Conservation (phyloP, 108 stramenopile genomes). For the Skeletonema costatum region DNA sequence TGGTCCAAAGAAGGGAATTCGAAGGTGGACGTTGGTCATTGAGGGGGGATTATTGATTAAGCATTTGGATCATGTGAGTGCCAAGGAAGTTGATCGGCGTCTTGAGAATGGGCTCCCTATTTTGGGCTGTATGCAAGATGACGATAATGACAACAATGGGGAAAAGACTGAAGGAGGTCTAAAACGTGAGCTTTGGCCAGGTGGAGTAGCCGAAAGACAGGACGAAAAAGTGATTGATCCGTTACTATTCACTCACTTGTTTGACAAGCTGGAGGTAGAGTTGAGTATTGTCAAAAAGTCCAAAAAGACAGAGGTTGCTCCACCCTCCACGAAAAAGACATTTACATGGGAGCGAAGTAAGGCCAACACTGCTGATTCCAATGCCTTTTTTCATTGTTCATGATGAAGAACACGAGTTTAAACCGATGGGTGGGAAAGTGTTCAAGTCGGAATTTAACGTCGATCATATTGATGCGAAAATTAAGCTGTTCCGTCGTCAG, state of each 20-base stretch:
- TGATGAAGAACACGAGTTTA: conserved; percentile 26
- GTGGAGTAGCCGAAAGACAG: conserved; percentile 46
- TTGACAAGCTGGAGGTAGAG: conserved; percentile 67
- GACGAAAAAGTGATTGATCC: conserved; percentile 63
- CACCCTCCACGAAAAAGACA: conserved; percentile 23
- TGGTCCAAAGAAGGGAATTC: conserved; percentile 4
- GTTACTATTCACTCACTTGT: conserved; percentile 73
- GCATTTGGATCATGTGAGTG: conserved; percentile 73
- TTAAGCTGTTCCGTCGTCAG: conserved; percentile 48
- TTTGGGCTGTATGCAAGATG: conserved; percentile 18
- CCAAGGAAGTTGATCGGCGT: conserved; percentile 50
- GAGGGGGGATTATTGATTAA: conserved; percentile 79
- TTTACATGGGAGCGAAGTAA: conserved; percentile 34
- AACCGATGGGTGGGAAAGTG: conserved; percentile 41
- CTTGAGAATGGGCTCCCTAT: conserved; percentile 30
- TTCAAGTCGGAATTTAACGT: conserved; percentile 38
- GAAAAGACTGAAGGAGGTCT: not conserved
- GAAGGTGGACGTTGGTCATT: conserved; percentile 64
- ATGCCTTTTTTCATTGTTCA: conserved; percentile 63
- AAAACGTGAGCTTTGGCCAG: conserved; percentile 26
- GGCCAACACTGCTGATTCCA: conserved; percentile 53
- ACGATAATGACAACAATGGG: not conserved
- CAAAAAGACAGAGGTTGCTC: conserved; percentile 17
- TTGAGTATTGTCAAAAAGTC: conserved; percentile 50
- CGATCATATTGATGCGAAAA: conserved; percentile 54